Evolutionary conservation across 805 yeast species (phyloP).

Genomic region (Komagataella pseudopastoris): DNA sequence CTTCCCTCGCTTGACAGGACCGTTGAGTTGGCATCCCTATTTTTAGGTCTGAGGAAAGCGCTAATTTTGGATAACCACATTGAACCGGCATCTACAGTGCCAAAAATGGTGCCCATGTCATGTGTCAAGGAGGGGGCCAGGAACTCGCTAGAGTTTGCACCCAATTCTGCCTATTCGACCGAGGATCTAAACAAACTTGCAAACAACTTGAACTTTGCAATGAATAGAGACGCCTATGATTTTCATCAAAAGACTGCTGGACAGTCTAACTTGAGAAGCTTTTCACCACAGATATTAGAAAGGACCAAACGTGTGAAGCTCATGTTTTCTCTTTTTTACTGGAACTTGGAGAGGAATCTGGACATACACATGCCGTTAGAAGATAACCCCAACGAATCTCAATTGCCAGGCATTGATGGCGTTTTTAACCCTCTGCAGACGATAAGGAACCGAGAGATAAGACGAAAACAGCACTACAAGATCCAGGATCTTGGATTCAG

Average conservation of each 20-base stretch:
- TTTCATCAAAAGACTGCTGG: not conserved
- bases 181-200: not conserved
- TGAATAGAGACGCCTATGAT: not conserved
- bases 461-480: constrained; percentile 36
- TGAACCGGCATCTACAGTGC: not conserved
- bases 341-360: constrained; percentile 28
- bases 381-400: constrained; percentile 3
- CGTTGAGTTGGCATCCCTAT: not conserved
- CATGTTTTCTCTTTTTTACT: constrained; percentile 35
- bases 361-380: constrained; percentile 14
- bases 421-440: constrained; percentile 74
- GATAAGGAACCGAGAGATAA: constrained; percentile 55
- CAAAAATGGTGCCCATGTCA: not conserved
- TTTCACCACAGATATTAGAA: constrained; percentile 12
- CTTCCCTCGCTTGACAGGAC: not conserved
- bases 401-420: constrained; percentile 44
- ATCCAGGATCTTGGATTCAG: constrained; percentile 30
- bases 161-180: not conserved
- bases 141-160: not conserved
- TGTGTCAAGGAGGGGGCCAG: not conserved
- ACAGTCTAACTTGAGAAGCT: not conserved
- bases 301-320: constrained; percentile 37
- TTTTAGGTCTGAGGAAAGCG: not conserved
- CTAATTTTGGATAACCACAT: not conserved
- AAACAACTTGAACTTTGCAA: not conserved